These are phyloP conservation scores for Eurotiales sp. DNA, from an alignment of 2,329 filamentous ascomycete genomes.

Conservation along the genomic window DNA sequence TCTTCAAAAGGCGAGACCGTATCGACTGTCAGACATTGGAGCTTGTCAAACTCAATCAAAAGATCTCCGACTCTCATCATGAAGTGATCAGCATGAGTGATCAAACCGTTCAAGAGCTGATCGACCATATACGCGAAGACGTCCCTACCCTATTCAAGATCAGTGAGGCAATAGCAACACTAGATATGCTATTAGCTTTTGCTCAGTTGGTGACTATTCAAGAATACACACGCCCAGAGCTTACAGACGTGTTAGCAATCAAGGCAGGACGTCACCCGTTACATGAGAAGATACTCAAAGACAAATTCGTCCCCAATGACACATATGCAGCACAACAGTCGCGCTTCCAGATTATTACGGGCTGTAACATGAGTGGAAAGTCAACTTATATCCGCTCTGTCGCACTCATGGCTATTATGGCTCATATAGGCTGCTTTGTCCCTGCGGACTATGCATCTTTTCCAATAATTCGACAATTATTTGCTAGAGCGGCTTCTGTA, in stretches of 20 bases:
- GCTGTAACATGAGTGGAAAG: slow-evolving; percentile 98
- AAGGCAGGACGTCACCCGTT: slow-evolving; percentile 75
- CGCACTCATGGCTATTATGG: slow-evolving; percentile 85
- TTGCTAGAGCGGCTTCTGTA: slow-evolving; percentile 81
- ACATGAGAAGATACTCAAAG: slow-evolving; percentile 65
- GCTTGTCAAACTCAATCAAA: slow-evolving; percentile 74
- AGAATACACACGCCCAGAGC: slow-evolving; percentile 66
- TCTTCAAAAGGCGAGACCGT: slow-evolving; percentile 65
- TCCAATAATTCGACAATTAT: slow-evolving; percentile 75
- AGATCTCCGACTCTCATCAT: slow-evolving; percentile 74
- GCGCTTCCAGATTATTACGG: slow-evolving; percentile 89
- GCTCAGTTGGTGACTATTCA: slow-evolving; percentile 66
- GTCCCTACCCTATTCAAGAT: slow-evolving; percentile 74
- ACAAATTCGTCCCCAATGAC: slow-evolving; percentile 80
- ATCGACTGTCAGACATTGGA: slow-evolving; percentile 85
- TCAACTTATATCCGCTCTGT: slow-evolving; percentile 89
- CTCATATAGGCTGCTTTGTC: slow-evolving; percentile 86
- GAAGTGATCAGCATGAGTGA: slow-evolving; percentile 84
- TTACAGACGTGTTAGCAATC: slow-evolving; percentile 66
- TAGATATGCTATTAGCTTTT: slow-evolving; percentile 82
- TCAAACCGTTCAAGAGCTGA: slow-evolving; percentile 66
- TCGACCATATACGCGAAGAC: slow-evolving; percentile 66
- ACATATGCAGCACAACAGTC: slow-evolving; percentile 77
- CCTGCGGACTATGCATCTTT: slow-evolving; percentile 81
- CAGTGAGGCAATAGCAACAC: slow-evolving; percentile 77